Base-by-base conservation (phyloP, 2,329 filamentous ascomycete genomes). In the Ambrosiella cleistominuta region DNA sequence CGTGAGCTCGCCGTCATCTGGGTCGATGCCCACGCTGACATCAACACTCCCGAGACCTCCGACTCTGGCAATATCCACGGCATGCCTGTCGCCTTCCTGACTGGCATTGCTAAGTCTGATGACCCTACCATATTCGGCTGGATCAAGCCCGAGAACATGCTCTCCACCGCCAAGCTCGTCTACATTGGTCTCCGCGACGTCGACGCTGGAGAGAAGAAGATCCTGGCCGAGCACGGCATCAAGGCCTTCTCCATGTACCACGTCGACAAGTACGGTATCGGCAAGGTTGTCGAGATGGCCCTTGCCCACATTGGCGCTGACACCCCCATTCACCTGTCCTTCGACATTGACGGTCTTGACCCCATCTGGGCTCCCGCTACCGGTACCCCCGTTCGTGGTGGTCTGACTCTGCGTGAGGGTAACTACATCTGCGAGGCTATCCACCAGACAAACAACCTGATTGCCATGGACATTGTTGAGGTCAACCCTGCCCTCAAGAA, bases 211-310 rank as follows among this genome's bases (percentile, higher is more conserved):
- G 93, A 98, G 82, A 97, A 96, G 83, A 80, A 82, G 73, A 87
- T 96, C 61, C 74, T 98, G 63, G 79, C 84, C 60, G 88, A 97
- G 63, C 76, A 97, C 66, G 84, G 85, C 47, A 93, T 98, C 75
- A 91, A 88, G 75, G 91, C 91, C 3, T 98, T 97, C 67, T 91
- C 85, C 73, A 98, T 98, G 93, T 93, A 95, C 68, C 93, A 98
- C 68, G 86, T 98, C 70, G 93, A 98, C 71, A 79, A 81, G 85
- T 78, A 97, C 68, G 93, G 93, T 52, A 98, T 98, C 66, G 93
- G 93, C 58, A 85, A 85, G 63, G 88, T 98, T 63, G 89, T 98
- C 74, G 93, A 97, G 67, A 95, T 96, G 91, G 91, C 91, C n/a
- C 78, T 98, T 57, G 91, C 85, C 38, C 90, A 96, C 74, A 95